Base-by-base conservation (phyloP, 495 filamentous ascomycete genomes). In the Tirmania nivea region DNA sequence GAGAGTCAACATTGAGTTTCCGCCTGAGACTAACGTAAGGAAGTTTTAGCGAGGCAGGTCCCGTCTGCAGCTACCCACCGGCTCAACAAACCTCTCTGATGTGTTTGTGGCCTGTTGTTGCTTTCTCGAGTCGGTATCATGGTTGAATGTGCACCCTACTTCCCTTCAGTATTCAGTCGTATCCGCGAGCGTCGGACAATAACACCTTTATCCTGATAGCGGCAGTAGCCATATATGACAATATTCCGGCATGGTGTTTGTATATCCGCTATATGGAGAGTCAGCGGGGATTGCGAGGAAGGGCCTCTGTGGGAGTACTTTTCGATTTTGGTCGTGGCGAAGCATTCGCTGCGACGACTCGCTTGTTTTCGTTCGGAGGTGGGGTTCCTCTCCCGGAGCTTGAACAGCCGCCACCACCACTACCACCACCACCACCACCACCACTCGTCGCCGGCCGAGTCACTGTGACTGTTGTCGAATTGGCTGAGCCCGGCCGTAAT, bases 1-100 rank as follows among this genome's bases (percentile, higher is more conserved):
- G 90, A 11, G 90, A 95, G 58, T 96, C 90, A 60, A 93, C 89
- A 66, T 94, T 96, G 60, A 97, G 78, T 71, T 70, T 89, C 86
- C 70, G 82, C 90, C 54, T 73, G 67, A 56, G 71, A 72, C 59
- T 65, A 64, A 60, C 51, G 25, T 62, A 54, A 37, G 36, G 34
- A 53, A 39, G 48, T 20, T 47, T 8, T 3, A 54, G 1, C 36
- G 11, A 39, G 12, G 52, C 31, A 20, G 49, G 21, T 56, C 34
- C 49, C 47, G 49, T 50, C 34, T 52, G 36, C 34, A 48, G 42
- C 52, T 49, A 31, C 25, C 25, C 25, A 31, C 25, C 25, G 25
- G 25, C 25, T 31, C 25, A 31, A 31, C 25, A 14, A 14, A 45
- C 39, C 39, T 45, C 48, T 35, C 35, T 49, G 37, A 34, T 53